Evolutionary conservation across 2,329 filamentous ascomycete genomes (phyloP).

Genomic region (Colletotrichum sojae): DNA sequence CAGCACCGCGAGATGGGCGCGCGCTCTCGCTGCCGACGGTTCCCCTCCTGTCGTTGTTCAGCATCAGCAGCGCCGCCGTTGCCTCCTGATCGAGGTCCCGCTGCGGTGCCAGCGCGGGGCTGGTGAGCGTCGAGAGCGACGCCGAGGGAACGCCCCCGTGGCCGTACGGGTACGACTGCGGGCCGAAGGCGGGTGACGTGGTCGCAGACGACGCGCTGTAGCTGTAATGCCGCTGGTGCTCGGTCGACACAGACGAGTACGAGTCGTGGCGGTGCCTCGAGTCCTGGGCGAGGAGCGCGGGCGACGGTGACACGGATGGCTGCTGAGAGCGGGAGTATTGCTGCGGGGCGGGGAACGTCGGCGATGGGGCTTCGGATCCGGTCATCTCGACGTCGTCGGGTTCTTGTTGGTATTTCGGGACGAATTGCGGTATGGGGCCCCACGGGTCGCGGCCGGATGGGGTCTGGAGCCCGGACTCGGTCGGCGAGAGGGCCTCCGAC

Average conservation of each 20-base stretch:
- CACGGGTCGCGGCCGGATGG: conserved; percentile 47
- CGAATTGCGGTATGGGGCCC: conserved; percentile 45
- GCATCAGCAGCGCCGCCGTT: conserved; percentile 88
- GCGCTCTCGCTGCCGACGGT: conserved; percentile 48
- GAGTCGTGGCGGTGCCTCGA: conserved; percentile 62
- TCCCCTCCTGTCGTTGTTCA: conserved; percentile 82
- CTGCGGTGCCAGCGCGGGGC: conserved; percentile 69
- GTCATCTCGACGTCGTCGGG: conserved; percentile 73
- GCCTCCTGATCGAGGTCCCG: conserved; percentile 79
- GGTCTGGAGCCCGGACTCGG: conserved; percentile 49
- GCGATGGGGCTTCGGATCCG: conserved; percentile 64
- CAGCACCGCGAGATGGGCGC: conserved; percentile 50
- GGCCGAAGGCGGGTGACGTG: conserved; percentile 71
- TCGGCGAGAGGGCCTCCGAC: conserved; percentile 38
- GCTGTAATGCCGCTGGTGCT: conserved; percentile 63
- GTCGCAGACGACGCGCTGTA: conserved; percentile 63
- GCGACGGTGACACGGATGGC: conserved; percentile 70
- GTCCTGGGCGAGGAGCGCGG: conserved; percentile 64
- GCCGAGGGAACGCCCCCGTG: conserved; percentile 54
- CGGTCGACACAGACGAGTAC: conserved; percentile 65
- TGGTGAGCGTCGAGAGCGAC: conserved; percentile 69
- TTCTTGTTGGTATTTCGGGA: conserved; percentile 56
- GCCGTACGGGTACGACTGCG: conserved; percentile 60
- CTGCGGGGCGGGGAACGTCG: conserved; percentile 55
- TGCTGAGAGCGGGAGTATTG: conserved; percentile 51